These are phyloP conservation scores for Pyrenochaeta sp. DNA, from an alignment of 2,329 filamentous ascomycete species.

Conservation along the genomic window DNA sequence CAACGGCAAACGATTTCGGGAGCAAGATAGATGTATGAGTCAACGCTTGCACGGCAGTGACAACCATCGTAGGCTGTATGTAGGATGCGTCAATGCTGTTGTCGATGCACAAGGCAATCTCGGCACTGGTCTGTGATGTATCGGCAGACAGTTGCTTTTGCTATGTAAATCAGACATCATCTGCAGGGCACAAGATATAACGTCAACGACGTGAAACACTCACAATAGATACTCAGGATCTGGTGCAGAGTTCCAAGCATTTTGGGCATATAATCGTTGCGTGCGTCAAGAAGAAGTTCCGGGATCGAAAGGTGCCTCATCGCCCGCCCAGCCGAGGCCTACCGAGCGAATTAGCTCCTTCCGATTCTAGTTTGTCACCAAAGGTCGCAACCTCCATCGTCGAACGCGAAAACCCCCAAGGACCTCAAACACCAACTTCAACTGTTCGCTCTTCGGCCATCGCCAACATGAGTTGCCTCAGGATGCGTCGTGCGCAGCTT, in stretches of 20 bases:
- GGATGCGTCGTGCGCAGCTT: conserved; percentile 50
- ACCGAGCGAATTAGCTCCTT: conserved; percentile 36
- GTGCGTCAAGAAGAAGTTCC: conserved; percentile 34
- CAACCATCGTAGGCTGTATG: neutral
- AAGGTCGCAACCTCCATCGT: conserved; percentile 32
- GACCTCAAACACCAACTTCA: conserved; percentile 25
- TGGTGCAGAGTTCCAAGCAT: neutral
- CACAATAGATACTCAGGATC: neutral
- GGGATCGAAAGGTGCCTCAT: conserved; percentile 24
- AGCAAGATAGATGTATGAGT: conserved; percentile 1
- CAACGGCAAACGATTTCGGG: conserved; percentile 22
- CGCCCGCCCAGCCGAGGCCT: conserved; percentile 38
- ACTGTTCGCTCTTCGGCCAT: conserved; percentile 39
- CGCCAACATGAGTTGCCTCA: conserved; percentile 51
- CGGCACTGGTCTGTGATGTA: no score
- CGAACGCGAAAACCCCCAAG: conserved; percentile 31
- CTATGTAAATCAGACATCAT: no score
- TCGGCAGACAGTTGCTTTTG: no score
- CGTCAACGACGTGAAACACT: no score
- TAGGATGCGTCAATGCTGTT: neutral
- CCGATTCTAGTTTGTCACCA: conserved; percentile 28
- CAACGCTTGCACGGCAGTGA: neutral
- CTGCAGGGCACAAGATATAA: no score
- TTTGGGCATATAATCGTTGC: conserved; percentile 18
- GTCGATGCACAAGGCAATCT: no score